Evolutionary conservation across 345 rosid species (phyloP).

Genomic region (Aquilaria sinensis): DNA sequence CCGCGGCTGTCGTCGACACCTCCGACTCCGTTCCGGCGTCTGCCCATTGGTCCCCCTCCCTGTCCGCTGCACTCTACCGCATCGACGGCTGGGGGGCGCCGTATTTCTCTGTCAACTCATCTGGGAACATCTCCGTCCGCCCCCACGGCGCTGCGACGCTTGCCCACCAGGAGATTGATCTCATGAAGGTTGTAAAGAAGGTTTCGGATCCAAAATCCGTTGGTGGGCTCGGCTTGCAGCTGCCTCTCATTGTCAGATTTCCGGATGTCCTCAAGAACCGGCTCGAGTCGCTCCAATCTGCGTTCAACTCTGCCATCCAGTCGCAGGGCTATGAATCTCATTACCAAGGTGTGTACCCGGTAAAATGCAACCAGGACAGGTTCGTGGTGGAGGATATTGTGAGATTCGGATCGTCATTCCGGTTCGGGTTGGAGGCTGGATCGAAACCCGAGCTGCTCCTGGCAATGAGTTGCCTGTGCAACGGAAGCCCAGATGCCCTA

Average conservation of each 20-base stretch:
- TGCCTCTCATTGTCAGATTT: conserved; percentile 67
- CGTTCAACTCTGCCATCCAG: conserved; percentile 66
- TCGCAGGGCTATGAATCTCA: conserved; percentile 52
- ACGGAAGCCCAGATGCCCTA: conserved; percentile 61
- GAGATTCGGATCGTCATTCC: conserved; percentile 56
- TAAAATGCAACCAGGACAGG: conserved; percentile 93
- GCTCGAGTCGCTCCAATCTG: conserved; percentile 66
- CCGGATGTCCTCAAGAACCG: conserved; percentile 89
- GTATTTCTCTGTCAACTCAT: conserved; percentile 62
- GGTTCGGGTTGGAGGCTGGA: conserved; percentile 93
- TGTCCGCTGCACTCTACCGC: conserved; percentile 58
- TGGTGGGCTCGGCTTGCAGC: conserved; percentile 82
- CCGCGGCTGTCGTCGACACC: conserved; percentile 10
- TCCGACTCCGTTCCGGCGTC: conserved; percentile 6
- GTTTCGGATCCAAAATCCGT: conserved; percentile 66
- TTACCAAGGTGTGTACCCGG: conserved; percentile 92
- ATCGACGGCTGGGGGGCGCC: conserved; percentile 89
- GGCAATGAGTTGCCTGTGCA: conserved; percentile 85
- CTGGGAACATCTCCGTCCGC: conserved; percentile 67
- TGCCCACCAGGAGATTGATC: conserved; percentile 81
- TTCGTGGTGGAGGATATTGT: conserved; percentile 87
- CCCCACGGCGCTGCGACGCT: conserved; percentile 58
- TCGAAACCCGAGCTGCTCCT: conserved; percentile 94
- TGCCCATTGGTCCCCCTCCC: conserved; percentile 64
- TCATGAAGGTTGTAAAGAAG: conserved; percentile 69